Evolutionary conservation across 2,329 filamentous ascomycete genomes (phyloP), one percentile per base, ranked within the genome.

Genomic region (Lachnellula arida): DNA sequence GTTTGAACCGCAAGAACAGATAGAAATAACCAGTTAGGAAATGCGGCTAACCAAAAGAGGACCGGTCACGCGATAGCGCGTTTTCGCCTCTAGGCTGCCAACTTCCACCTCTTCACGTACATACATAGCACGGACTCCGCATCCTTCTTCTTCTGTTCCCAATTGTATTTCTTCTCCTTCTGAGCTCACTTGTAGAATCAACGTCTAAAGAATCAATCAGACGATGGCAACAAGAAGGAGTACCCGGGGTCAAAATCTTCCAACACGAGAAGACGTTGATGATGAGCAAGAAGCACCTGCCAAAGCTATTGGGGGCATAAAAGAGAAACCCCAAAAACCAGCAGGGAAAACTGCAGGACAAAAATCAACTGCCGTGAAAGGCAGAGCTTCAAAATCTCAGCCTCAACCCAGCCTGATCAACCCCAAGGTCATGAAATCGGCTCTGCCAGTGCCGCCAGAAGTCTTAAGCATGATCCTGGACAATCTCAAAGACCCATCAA

Each of bases 191-290:
- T 17, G 6, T 17, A 35, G 11, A 37, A 25, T 32, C 19, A 32
- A 4, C 17, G 19, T 51, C 15, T 19, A 34, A 25, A 28, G 42
- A 22, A 23, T 43, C 39, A 51, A 51, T 1, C 37, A 22, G 14
- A 49, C 49, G 32, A 54, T 49, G 34, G 19, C 44, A 15, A 48
- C 51, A 42, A 54, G 44, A 25, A 54, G 32, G 42, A 54, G 46
- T 49, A 48, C 34, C 23, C 17, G 51, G 22, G 11, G 28, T 12
- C 51, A 49, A 23, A 48, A 47, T 28, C 17, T 37, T 28, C 35
- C 51, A 9, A 32, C 23, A 22, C 17, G 48, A 19, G 46, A 49
- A 42, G 35, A 14, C 17, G 23, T 43, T 12, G 17, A 22, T n/a
- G 35, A 49, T 6, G 1, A 14, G 15, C 15, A 40, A 17, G 15